Evolutionary conservation across 257 asterid genomes (phyloP).

Genomic region (Ehretia macrophylla): DNA sequence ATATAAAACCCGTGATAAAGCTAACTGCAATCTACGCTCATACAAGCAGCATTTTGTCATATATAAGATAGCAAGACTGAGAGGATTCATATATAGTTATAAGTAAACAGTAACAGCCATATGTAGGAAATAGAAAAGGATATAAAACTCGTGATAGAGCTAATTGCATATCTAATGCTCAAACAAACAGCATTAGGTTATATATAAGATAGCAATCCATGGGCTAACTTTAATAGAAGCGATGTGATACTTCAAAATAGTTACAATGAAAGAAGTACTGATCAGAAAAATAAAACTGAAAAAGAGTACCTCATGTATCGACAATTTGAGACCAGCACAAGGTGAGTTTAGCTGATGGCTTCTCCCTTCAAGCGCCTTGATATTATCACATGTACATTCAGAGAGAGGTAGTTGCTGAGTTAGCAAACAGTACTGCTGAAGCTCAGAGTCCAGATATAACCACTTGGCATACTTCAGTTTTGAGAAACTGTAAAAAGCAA

Average conservation of each 20-base stretch:
- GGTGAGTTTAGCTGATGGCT: conserved; percentile 17
- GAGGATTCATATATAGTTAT: no score
- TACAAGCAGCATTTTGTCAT: no score
- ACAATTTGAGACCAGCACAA: conserved; percentile 33
- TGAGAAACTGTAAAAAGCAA: conserved; percentile 68
- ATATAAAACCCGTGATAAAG: no score
- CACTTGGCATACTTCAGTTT: conserved; percentile 54
- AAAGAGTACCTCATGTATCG: conserved; percentile 47
- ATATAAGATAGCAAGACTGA: no score
- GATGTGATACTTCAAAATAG: no score
- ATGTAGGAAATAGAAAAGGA: no score
- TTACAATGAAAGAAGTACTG: no score
- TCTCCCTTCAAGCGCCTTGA: conserved; percentile 55
- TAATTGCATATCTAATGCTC: background rate
- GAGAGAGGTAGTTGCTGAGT: conserved; percentile 54
- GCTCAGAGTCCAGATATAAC: conserved; percentile 61
- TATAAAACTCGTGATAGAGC: background rate
- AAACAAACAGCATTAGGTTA: no score
- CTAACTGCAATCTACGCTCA: no score
- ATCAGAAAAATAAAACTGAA: background rate
- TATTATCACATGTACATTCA: conserved; percentile 78
- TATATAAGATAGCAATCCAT: no score
- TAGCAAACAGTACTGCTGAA: conserved; percentile 56
- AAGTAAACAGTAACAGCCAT: no score
- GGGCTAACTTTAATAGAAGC: background rate